Evolutionary conservation across 1,139 yeast species (phyloP).

Genomic region (Suhomyces coccinellae): DNA sequence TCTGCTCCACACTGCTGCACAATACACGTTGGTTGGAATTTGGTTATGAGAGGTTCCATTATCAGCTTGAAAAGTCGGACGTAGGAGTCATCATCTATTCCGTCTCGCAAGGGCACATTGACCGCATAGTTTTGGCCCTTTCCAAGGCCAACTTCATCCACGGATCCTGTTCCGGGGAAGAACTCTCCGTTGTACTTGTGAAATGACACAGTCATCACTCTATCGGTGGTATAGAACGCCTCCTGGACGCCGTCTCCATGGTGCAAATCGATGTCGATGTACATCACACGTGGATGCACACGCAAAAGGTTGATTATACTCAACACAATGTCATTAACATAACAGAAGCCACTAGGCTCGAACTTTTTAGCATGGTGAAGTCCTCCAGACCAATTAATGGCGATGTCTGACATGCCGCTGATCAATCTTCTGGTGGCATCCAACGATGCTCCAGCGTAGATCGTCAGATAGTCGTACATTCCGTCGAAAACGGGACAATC

Average conservation of each 20-base stretch:
- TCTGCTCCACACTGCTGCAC: conserved; percentile 98
- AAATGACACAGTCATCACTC: conserved; percentile 94
- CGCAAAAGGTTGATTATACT: conserved; percentile 81
- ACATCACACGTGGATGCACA: conserved; percentile 86
- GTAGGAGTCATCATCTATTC: conserved; percentile 92
- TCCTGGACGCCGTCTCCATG: conserved; percentile 99
- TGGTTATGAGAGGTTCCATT: conserved; percentile 81
- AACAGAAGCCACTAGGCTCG: conserved; percentile 94
- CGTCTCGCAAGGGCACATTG: conserved; percentile 93
- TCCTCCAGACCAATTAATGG: conserved; percentile 97
- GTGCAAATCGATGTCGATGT: conserved; percentile 93
- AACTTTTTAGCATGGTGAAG: conserved; percentile 94
- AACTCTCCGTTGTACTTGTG: conserved; percentile 95
- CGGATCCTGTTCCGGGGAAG: conserved; percentile 94
- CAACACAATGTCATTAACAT: conserved; percentile 89
- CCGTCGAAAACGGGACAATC: conserved; percentile 99
- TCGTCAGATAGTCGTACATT: conserved; percentile 79
- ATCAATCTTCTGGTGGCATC: conserved; percentile 89
- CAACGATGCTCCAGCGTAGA: conserved; percentile 88
- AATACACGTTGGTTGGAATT: conserved; percentile 85
- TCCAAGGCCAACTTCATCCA: conserved; percentile 84
- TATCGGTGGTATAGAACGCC: conserved; percentile 90
- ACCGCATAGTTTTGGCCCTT: conserved; percentile 83
- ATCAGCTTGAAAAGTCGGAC: conserved; percentile 74
- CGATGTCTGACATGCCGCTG: conserved; percentile 87